Evolutionary conservation across 345 rosid species (phyloP), one percentile per base, ranked within the genome.

Genomic region (Eutrema japonicum): DNA sequence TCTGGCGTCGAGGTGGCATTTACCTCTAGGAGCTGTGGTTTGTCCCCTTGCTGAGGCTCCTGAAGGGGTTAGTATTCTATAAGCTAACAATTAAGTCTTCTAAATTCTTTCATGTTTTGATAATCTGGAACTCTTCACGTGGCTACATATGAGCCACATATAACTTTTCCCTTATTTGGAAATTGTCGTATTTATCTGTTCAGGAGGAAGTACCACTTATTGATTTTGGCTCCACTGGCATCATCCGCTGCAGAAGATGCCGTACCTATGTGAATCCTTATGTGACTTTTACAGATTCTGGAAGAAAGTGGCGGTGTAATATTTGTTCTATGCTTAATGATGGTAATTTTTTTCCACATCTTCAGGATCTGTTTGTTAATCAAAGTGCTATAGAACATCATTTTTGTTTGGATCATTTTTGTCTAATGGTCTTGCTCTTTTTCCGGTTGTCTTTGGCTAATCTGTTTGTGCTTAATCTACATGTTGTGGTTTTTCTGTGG

Each of bases 251-350:
- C 83, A 88, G 97, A 82, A 88, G 97, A 82, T 92, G 98, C 71
- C 96, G 99, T 46, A 92, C 99, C 66, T 96, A 92, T 80, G 89
- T 96, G 74, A 96, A 96, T 84, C 99, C 99, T 22, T 86, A 81
- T 78, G 90, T 96, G 72, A 83, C 87, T 4, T 96, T 96, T 83
- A 80, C 95, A 0, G 99, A 96, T 84, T 84, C 93, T 68, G 99
- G 99, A 82, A 86, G 97, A 77, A 96, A 96, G 84, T 96, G 99
- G 99, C 91, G 98, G 18, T 96, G 99, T 86, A 96, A 96, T 84
- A 87, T 96, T 62, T 96, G 98, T 78, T 64, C 92, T 47, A 79
- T 92, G 72, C 95, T 87, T 40, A 96, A 96, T 83, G 99, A 96
- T 37, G 99, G 99, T 96, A 86, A 82, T 35, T 67, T 54, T 67